Evolutionary conservation across 306 rosid species (phyloP).

Genomic region (Fagus sylvatica): DNA sequence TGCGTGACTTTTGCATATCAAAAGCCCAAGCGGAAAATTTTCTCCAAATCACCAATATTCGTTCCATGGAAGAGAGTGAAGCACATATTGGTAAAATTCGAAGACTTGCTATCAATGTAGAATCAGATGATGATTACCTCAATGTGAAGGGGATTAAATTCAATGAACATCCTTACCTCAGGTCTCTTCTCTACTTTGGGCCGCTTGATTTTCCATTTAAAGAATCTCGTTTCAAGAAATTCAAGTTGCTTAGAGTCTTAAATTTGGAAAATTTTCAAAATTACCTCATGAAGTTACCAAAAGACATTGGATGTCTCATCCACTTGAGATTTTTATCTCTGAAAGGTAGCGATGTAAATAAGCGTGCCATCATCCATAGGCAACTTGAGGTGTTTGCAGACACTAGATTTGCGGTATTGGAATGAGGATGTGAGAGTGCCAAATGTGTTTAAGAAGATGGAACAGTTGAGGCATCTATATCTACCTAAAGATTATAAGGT

Average conservation of each 20-base stretch:
- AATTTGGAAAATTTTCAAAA: accelerated
- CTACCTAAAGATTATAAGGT: accelerated
- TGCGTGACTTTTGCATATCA: no score
- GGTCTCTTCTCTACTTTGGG: not conserved
- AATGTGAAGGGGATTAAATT: no score
- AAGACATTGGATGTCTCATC: slow-evolving; percentile 2
- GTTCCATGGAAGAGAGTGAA: no score
- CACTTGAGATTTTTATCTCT: slow-evolving; percentile 13
- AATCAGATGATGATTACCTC: no score
- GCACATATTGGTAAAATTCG: no score
- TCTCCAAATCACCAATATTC: no score
- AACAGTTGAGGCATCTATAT: not conserved
- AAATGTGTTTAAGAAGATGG: not conserved
- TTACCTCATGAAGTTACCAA: not conserved
- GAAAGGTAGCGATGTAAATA: accelerated
- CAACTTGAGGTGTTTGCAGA: not conserved
- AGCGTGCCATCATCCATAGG: not conserved
- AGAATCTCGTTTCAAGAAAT: not conserved
- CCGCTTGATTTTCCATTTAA: no score
- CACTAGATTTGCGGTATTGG: not conserved
- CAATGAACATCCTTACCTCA: not conserved
- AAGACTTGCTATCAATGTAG: no score
- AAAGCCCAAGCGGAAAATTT: no score
- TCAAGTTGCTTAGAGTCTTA: slow-evolving; percentile 7
- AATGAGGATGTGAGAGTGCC: not conserved